These are phyloP conservation scores for Clitopilus hobsonii DNA, from an alignment of 768 basidiomycete genomes.

Conservation along the genomic window DNA sequence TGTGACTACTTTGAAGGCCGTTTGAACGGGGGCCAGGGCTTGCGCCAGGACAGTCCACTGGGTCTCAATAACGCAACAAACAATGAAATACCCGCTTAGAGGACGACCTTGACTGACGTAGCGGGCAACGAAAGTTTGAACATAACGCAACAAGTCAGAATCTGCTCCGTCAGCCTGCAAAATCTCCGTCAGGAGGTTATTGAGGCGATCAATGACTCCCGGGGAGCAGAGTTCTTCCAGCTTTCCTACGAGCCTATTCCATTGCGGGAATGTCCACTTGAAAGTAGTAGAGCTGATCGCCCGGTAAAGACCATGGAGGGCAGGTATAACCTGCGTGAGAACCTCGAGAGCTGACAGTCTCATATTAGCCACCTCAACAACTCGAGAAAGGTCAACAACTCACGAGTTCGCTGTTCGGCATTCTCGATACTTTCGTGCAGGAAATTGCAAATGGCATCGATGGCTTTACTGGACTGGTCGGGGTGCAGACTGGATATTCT, in stretches of 20 bases:
- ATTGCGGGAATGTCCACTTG: slow-evolving; percentile 66
- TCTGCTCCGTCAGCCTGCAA: slow-evolving; percentile 50
- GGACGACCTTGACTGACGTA: slow-evolving; percentile 76
- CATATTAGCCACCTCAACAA: background rate
- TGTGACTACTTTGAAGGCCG: slow-evolving; percentile 24
- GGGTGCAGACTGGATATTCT: slow-evolving; percentile 53
- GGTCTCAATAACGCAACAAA: slow-evolving; percentile 85
- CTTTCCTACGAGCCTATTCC: slow-evolving; percentile 49
- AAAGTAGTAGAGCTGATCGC: slow-evolving; percentile 79
- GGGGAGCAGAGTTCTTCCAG: slow-evolving; percentile 60
- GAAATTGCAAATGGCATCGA: slow-evolving; percentile 59
- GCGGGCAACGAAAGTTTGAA: slow-evolving; percentile 67
- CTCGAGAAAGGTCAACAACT: slow-evolving; percentile 15
- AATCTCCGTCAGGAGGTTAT: slow-evolving; percentile 63
- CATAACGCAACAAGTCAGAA: slow-evolving; percentile 45
- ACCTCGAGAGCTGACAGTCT: slow-evolving; percentile 55
- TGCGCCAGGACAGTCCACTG: slow-evolving; percentile 85
- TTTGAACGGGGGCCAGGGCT: slow-evolving; percentile 36
- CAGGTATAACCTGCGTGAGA: slow-evolving; percentile 72
- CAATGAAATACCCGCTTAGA: slow-evolving; percentile 80
- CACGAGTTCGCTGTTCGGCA: slow-evolving; percentile 49
- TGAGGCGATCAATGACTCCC: slow-evolving; percentile 67
- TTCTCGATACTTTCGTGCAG: slow-evolving; percentile 51
- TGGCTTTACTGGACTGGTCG: slow-evolving; percentile 43
- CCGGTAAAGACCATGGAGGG: slow-evolving; percentile 83